Evolutionary conservation across 371 early-diverging fungal genomes (phyloP), one percentile per base, ranked within the genome.

Genomic region (Entomophthora muscae): DNA sequence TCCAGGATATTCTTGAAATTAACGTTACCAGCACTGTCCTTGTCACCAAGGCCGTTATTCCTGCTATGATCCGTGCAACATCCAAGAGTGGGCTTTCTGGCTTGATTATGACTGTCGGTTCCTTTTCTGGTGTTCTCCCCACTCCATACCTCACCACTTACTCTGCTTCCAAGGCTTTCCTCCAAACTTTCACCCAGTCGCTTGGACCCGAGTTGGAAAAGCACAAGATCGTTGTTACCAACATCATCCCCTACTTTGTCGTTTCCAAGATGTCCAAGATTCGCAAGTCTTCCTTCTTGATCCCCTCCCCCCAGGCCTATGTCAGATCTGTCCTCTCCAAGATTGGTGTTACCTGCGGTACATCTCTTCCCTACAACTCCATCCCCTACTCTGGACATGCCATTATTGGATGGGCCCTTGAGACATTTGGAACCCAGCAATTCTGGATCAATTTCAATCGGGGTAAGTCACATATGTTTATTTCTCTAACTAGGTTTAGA

Each of bases 91-190:
- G 59, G 1, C 29, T 26, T 32, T 58, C 27, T 52, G 95, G 95
- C 53, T 80, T 95, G 69, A 89, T 99, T 62, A 73, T 98, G 66
- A 96, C 93, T 76, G 73, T 90, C 60, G 98, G 98, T 13, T 96
- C 98, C 26, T 86, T 94, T 70, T 83, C 93, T 52, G 95, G 92
- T 28, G 73, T 86, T 31, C 75, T 91, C 28, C 90, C 98, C 51
- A 84, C 85, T 21, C 95, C 96, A 28, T 83, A 83, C 71, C 79
- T 95, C 64, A 81, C 93, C 51, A 84, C 90, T 29, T 98, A 98
- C 79, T 88, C 93, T 63, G 94, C 88, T 29, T 84, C 91, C 64
- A 98, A 98, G 73, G 84, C 95, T 0, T 96, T 95, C 76, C 76
- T 98, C 64, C 83, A 86, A 56, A 81, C 82, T 64, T 98, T 89